Evolutionary conservation across 495 filamentous ascomycete genomes (phyloP).

Genomic region (Aspergillus affinis): DNA sequence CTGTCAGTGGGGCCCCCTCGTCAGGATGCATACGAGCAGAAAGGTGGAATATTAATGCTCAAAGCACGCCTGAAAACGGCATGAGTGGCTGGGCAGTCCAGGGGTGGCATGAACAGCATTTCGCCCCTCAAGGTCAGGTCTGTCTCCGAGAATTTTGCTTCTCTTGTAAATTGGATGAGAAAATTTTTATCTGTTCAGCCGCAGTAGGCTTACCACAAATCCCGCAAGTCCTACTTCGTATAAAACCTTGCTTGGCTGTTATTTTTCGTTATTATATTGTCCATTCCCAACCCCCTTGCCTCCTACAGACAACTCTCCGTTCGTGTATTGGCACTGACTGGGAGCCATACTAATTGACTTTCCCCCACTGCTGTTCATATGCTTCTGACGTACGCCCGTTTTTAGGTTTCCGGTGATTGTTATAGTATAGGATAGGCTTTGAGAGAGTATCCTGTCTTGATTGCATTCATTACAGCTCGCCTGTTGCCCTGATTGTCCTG

Average conservation of each 20-base stretch:
- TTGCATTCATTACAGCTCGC: background rate
- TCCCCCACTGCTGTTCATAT: background rate
- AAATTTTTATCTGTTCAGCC: background rate
- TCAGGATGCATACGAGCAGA: background rate
- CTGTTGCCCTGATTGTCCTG: background rate
- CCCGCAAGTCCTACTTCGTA: background rate
- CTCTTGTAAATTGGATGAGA: background rate
- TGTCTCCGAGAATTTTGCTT: background rate
- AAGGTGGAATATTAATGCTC: background rate
- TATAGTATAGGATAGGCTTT: background rate
- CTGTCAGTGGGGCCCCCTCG: slow-evolving; percentile 15
- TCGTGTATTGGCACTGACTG: background rate
- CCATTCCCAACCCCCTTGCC: background rate
- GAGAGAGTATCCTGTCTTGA: background rate
- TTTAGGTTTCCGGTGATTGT: background rate
- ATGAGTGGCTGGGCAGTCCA: slow-evolving; percentile 2
- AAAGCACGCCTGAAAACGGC: background rate
- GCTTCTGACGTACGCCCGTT: background rate
- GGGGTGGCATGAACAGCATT: background rate
- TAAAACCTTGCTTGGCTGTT: background rate
- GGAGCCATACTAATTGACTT: background rate
- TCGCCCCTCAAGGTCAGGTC: background rate
- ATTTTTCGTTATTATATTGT: background rate
- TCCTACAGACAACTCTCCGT: background rate
- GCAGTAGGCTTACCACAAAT: background rate